Evolutionary conservation across 495 filamentous ascomycete genomes (phyloP).

Genomic region (Penicillium psychrofluorescens): DNA sequence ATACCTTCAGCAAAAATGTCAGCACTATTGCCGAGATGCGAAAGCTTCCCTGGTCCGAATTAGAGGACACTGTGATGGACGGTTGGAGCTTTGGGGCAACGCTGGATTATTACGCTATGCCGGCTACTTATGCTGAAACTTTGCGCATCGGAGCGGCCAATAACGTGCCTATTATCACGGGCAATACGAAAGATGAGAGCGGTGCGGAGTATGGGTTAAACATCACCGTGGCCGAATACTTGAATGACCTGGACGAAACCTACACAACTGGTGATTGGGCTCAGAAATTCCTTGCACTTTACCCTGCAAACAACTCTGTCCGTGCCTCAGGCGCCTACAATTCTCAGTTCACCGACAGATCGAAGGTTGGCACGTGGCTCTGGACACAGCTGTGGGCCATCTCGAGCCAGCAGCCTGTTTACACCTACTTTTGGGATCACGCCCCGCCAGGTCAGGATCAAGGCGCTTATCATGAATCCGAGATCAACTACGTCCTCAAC

Average conservation of each 20-base stretch:
- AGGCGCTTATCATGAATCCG: slow-evolving; percentile 12
- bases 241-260: background rate
- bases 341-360: slow-evolving; percentile 2
- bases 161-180: slow-evolving; percentile 31
- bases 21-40: slow-evolving; percentile 19
- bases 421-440: slow-evolving; percentile 8
- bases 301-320: background rate
- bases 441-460: slow-evolving; percentile 7
- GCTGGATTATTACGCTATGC: slow-evolving; percentile 21
- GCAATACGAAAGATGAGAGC: slow-evolving; percentile 24
- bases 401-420: background rate
- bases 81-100: slow-evolving; percentile 21
- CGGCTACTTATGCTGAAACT: slow-evolving; percentile 17
- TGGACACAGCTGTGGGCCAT: slow-evolving; percentile 2
- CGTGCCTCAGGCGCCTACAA: slow-evolving; percentile 4
- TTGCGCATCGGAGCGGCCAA: slow-evolving; percentile 19
- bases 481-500: slow-evolving; percentile 14
- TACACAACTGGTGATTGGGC: background rate
- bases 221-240: background rate
- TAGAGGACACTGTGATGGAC: slow-evolving; percentile 11
- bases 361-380: slow-evolving; percentile 6
- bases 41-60: slow-evolving; percentile 13
- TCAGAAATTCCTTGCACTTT: background rate
- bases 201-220: slow-evolving; percentile 11
- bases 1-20: slow-evolving; percentile 17